phyloP scores from a whole-genome alignment of 2,329 filamentous ascomycete genomes.

The Cercospora sesami region DNA sequence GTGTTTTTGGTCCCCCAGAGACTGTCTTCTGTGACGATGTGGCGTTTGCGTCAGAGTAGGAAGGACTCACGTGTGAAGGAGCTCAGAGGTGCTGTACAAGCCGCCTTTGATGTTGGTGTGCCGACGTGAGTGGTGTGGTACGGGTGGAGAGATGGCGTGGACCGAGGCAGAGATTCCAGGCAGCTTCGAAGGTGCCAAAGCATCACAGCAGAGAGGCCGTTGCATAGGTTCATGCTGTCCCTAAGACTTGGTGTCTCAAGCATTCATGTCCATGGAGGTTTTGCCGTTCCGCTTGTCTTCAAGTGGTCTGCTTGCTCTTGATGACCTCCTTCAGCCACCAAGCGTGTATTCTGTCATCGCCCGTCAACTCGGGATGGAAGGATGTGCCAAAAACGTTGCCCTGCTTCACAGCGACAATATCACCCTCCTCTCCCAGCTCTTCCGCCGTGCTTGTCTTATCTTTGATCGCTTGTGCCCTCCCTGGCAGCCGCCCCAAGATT shows the following conservation, averaged over 20 bases:
- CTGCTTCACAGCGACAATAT: conserved; percentile 86
- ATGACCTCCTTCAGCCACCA: conserved; percentile 85
- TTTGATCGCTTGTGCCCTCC: conserved; percentile 51
- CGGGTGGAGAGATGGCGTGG: neutral
- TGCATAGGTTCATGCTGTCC: too few relatives aligned
- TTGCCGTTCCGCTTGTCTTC: neutral
- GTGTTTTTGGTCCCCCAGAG: neutral
- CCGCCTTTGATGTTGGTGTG: neutral
- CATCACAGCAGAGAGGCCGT: too few relatives aligned
- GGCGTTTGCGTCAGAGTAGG: neutral
- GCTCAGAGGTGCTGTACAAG: neutral
- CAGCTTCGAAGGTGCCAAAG: neutral
- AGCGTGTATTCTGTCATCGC: conserved; percentile 80
- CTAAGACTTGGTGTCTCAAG: neutral
- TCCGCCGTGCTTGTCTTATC: conserved; percentile 51
- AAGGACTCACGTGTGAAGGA: neutral
- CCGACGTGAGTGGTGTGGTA: neutral
- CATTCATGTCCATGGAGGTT: neutral
- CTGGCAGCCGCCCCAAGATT: conserved; percentile 59
- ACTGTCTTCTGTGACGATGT: neutral
- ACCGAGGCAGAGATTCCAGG: neutral
- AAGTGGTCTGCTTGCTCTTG: conserved; percentile 13
- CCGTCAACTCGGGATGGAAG: conserved; percentile 92
- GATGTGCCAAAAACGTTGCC: conserved; percentile 92
- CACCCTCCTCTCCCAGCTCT: conserved; percentile 56